Evolutionary conservation across 2,329 filamentous ascomycete species (phyloP), one percentile per base, ranked within the genome.

Genomic region (Arthroderma sp.): DNA sequence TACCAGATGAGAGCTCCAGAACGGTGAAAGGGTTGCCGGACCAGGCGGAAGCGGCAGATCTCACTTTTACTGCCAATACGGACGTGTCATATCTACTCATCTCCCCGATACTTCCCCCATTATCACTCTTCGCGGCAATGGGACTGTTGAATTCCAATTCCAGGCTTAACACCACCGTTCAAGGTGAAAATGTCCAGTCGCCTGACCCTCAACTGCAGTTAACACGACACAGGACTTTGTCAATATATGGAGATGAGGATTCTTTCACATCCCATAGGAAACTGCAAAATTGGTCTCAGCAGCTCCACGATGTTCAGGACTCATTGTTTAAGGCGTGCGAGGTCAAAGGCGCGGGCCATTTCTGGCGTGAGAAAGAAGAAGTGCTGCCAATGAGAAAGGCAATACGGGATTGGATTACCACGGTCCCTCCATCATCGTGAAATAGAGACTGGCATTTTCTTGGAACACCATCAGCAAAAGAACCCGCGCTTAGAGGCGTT

Each of bases 161-260:
- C 7, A 48, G 36, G 29, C 40, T 46, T 10, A 50, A 48, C n/a
- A 58, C 55, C 6, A 53, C 57, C 4, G 48, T 57, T 37, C 47
- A 60, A 42, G 55, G 54, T 6, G 53, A 48, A 52, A 56, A 48
- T 49, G 56, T 59, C 40, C 56, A 50, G 11, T 58, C 51, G 28
- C 61, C 54, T 27, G 68, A 69, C 1, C 74, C 80, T 45, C 62
- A 65, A 42, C 78, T 82, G 55, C 65, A 84, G 40, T 63, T 75
- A 1, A 59, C 64, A 32, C 50, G 51, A 1, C 71, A 80, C 54
- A 70, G 72, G 1, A 82, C 82, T 0, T 60, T 94, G 31, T 79
- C 77, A 0, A 62, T 94, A 0, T 94, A 80, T 56, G 89, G 88
- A 1, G 77, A 81, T 42, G 69, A 74, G 3, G 88, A 96, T 60